Percentiles rank a stretch among this genome's conserved stretches.
Evolutionary conservation across 306 rosid species (phyloP).

Genomic region (Glycine latifolia): DNA sequence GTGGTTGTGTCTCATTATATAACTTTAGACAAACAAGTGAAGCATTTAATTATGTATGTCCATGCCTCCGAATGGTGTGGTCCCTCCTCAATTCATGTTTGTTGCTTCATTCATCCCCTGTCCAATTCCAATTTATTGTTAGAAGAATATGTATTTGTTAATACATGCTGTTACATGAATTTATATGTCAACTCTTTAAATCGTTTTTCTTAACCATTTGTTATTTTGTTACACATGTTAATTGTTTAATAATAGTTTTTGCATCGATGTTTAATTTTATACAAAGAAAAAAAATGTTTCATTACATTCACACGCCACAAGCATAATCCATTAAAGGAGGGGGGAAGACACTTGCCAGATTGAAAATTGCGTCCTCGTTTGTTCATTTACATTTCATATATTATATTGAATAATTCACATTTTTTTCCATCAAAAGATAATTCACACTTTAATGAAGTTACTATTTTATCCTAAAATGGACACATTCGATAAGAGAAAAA

Average conservation of each 20-base stretch:
- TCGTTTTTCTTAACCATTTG: not conserved
- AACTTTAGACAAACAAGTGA: conserved; percentile 63
- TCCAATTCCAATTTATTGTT: not conserved
- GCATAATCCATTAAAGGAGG: no score
- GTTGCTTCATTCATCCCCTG: not conserved
- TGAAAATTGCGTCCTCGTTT: not conserved
- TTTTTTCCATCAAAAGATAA: not conserved
- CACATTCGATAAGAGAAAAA: no score
- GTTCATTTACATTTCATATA: not conserved
- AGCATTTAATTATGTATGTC: conserved; percentile 61
- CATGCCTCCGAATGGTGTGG: conserved; percentile 28
- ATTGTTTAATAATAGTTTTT: not conserved
- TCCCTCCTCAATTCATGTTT: conserved; percentile 31
- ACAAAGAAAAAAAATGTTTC: not conserved
- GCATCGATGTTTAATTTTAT: not conserved
- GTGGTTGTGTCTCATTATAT: conserved; percentile 45
- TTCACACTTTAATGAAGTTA: not conserved
- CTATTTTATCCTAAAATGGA: no score
- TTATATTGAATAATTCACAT: not conserved
- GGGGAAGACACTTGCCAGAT: no score
- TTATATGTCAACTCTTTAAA: not conserved
- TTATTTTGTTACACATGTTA: no score
- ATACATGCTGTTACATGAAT: not conserved
- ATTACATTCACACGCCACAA: not conserved
- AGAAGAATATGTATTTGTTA: not conserved